Percentiles rank a stretch among this genome's conserved stretches.
Evolutionary conservation across 768 basidiomycete genomes (phyloP).

Genomic region (Boletus pseudo-olivaceus): DNA sequence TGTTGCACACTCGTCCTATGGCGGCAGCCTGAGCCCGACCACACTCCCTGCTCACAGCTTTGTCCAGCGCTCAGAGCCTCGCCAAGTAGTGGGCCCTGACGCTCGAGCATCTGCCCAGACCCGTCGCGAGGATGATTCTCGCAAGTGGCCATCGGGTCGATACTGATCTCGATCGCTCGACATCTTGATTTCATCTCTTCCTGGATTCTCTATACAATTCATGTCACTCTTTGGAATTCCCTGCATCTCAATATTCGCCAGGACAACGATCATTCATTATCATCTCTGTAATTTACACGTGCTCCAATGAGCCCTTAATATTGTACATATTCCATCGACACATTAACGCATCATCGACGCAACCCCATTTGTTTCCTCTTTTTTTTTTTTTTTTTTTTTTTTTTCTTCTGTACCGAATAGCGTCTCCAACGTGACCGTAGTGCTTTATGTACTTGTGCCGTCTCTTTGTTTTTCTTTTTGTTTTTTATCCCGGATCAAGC

Average conservation of each 20-base stretch:
- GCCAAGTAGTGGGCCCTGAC: slow-evolving; percentile 32
- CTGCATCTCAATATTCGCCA: slow-evolving; percentile 31
- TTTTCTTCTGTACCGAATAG: slow-evolving; percentile 27
- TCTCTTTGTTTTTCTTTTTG: slow-evolving; percentile 4
- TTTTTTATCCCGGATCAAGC: slow-evolving; percentile 4
- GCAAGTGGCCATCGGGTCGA: slow-evolving; percentile 46
- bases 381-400: slow-evolving; percentile 10
- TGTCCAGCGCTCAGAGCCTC: slow-evolving; percentile 40
- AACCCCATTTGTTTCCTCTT: slow-evolving; percentile 19
- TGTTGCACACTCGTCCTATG: slow-evolving; percentile 34
- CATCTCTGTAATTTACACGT: slow-evolving; percentile 33
- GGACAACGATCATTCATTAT: slow-evolving; percentile 38
- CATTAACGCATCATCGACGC: slow-evolving; percentile 29
- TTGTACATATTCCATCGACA: slow-evolving; percentile 33
- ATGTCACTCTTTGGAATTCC: slow-evolving; percentile 34
- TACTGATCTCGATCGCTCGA: slow-evolving; percentile 40
- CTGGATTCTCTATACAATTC: slow-evolving; percentile 33
- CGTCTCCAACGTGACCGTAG: slow-evolving; percentile 21
- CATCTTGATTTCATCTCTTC: slow-evolving; percentile 35
- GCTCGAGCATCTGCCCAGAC: slow-evolving; percentile 27
- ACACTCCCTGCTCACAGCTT: slow-evolving; percentile 35
- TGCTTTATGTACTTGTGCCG: slow-evolving; percentile 28
- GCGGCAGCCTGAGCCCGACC: slow-evolving; percentile 31
- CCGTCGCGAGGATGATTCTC: slow-evolving; percentile 47
- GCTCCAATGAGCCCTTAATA: slow-evolving; percentile 32